Conservation (phyloP, 2,329 filamentous ascomycete genomes). For the Colletotrichum neosansevieriae region DNA sequence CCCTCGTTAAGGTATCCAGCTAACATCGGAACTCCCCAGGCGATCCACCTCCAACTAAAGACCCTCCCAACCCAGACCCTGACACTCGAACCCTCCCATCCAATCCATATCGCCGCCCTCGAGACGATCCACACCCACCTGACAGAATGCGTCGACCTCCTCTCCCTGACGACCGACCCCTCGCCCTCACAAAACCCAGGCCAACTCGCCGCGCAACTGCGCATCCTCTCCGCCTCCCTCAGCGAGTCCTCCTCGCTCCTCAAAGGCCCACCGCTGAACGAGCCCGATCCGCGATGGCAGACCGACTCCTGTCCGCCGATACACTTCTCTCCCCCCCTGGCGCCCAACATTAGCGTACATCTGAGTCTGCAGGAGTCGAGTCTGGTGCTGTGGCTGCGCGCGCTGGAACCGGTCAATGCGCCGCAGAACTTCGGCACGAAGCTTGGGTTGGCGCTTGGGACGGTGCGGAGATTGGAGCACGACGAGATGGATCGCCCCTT, state of each 20-base stretch:
- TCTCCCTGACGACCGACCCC: constrained; percentile 69
- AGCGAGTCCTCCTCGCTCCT: constrained; percentile 64
- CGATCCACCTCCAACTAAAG: constrained; percentile 80
- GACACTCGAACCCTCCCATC: constrained; percentile 60
- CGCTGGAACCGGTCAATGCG: constrained; percentile 75
- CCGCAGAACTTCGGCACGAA: constrained; percentile 73
- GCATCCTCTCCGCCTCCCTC: constrained; percentile 67
- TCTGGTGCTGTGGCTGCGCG: constrained; percentile 77
- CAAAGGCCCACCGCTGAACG: constrained; percentile 62
- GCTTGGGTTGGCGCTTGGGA: constrained; percentile 77
- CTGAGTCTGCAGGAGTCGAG: constrained; percentile 77
- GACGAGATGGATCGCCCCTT: constrained; percentile 87
- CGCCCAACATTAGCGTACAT: constrained; percentile 79
- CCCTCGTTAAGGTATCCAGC: neutral
- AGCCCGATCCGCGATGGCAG: constrained; percentile 58
- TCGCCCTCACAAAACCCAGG: constrained; percentile 68
- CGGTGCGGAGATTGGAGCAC: constrained; percentile 73
- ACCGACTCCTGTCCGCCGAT: constrained; percentile 56
- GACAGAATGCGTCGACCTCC: constrained; percentile 84
- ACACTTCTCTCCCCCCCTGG: constrained; percentile 59
- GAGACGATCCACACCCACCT: constrained; percentile 80
- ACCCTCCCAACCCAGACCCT: constrained; percentile 70
- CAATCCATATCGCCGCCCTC: constrained; percentile 76
- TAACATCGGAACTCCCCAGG: constrained; percentile 57
- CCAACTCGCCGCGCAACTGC: constrained; percentile 68